Base-by-base conservation (phyloP, 2,329 filamentous ascomycete species). In the Colletotrichum caudatum region DNA sequence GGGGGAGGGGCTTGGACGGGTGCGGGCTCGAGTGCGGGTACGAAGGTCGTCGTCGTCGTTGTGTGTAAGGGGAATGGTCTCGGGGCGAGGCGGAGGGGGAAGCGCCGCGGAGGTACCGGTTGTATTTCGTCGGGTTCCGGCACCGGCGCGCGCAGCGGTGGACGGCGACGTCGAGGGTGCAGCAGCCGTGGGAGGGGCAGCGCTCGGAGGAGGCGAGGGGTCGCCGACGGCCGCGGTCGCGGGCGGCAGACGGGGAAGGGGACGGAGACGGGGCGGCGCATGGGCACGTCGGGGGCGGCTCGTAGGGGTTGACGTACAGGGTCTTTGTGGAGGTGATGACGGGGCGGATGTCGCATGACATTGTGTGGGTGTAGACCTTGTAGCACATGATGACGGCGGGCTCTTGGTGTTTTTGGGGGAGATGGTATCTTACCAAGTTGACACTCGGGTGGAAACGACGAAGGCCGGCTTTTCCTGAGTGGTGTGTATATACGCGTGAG, bases 341-440 rank as follows among this genome's bases (percentile, higher is more conserved):
- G 6, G 78, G 77, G 7, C 79, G 76, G 44, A 74, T 63, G 62
- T 80, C 78, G 75, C 79, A 80, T 16, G 66, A 57, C 58, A 80
- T 72, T 3, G 70, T 77, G 69, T 80, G 79, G 5, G 73, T 76
- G 59, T 75, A 35, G 26, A 76, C 69, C n/a, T 69, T 74, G 68
- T 75, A 75, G 44, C 74, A 75, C 74, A 75, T 75, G 4, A 65
- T 59, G 65, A 46, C 8, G 44, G 14, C 16, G 44, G 39, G 2
- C 14, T 37, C 14, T 37, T 14, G 26, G 46, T 8, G 46, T 8
- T n/a, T 8, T 46, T 9, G 12, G 9, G 23, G 3, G 35, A 1
- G 3, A 41, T 7, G 23, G 16, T 23, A 1, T 29, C 58, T 60
- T 46, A 46, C 23, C 39, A n/a, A 18, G 7, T 29, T 11, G 18